Evolutionary conservation across 441 rosid genomes (phyloP).

Genomic region (Arabidopsis lyrata): DNA sequence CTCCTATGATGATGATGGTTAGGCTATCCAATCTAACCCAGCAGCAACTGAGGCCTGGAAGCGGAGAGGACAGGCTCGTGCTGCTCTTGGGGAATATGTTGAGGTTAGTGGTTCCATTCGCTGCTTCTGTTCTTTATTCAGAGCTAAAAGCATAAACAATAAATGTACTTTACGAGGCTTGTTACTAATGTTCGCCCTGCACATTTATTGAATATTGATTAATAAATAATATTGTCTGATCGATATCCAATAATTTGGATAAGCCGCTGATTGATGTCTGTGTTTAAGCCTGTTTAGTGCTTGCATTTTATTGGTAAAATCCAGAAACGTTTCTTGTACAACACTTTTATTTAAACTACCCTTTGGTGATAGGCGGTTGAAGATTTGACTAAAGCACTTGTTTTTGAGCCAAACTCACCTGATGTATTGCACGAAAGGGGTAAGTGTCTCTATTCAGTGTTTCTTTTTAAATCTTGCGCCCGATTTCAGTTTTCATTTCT

Average conservation of each 20-base stretch:
- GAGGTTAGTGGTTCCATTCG: conserved; percentile 60
- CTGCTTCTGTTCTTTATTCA: conserved; percentile 28
- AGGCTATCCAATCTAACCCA: conserved; percentile 94
- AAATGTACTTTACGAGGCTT: background rate
- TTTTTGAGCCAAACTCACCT: conserved; percentile 86
- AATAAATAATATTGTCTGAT: conserved; percentile 16
- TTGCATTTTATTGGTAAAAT: conserved; percentile 26
- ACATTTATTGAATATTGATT: conserved; percentile 14
- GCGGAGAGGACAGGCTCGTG: conserved; percentile 99
- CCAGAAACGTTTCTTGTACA: conserved; percentile 32
- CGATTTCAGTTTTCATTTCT: conserved; percentile 24
- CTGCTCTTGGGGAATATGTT: conserved; percentile 89
- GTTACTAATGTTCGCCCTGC: background rate
- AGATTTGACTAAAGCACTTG: conserved; percentile 92
- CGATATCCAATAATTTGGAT: conserved; percentile 20
- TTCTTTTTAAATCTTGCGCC: conserved; percentile 15
- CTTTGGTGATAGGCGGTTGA: conserved; percentile 77
- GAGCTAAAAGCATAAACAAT: conserved; percentile 4
- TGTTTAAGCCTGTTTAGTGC: conserved; percentile 29
- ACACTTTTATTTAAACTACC: conserved; percentile 34
- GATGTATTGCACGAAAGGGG: conserved; percentile 98
- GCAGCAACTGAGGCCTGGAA: conserved; percentile 99
- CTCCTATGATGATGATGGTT: conserved; percentile 35
- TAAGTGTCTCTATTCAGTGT: conserved; percentile 46
- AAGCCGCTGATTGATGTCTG: conserved; percentile 26